Conservation (phyloP, 2,329 filamentous ascomycete genomes). For the Ophiostoma quercus region DNA sequence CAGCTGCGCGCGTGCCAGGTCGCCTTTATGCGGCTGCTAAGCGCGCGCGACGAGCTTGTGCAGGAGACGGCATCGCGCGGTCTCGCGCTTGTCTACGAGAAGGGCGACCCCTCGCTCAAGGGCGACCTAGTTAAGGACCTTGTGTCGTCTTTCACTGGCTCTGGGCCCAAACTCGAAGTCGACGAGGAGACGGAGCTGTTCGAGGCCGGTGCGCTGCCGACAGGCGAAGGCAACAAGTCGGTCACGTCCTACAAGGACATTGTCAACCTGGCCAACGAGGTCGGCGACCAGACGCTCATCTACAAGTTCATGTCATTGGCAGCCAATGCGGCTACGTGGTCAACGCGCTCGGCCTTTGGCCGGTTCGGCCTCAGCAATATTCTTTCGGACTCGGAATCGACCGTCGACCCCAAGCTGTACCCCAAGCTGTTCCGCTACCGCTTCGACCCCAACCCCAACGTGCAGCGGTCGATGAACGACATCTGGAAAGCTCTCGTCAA, state of each 20-base stretch:
- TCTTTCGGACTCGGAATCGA: constrained; percentile 69
- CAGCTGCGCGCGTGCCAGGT: constrained; percentile 73
- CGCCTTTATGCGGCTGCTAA: constrained; percentile 81
- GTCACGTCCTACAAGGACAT: constrained; percentile 98
- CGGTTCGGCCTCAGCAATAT: constrained; percentile 89
- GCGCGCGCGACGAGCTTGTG: constrained; percentile 85
- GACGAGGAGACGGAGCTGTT: constrained; percentile 89
- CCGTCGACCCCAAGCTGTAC: constrained; percentile 87
- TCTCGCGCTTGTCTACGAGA: constrained; percentile 87
- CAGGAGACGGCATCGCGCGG: constrained; percentile 93
- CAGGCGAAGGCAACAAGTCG: constrained; percentile 65
- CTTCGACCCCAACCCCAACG: constrained; percentile 91
- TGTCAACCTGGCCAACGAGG: constrained; percentile 88
- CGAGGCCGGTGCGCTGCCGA: constrained; percentile 82
- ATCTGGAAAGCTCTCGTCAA: constrained; percentile 97
- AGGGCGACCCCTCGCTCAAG: constrained; percentile 74
- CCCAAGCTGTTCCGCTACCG: constrained; percentile 91
- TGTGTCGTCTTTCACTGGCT: constrained; percentile 81
- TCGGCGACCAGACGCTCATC: constrained; percentile 90
- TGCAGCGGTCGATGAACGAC: constrained; percentile 91
- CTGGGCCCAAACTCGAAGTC: constrained; percentile 70
- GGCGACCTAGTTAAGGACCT: constrained; percentile 81
- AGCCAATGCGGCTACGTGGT: constrained; percentile 94
- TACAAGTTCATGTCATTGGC: constrained; percentile 99
- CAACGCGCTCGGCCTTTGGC: constrained; percentile 91